Conservation (phyloP, 2,329 filamentous ascomycete genomes). For the Davidsoniella australis region DNA sequence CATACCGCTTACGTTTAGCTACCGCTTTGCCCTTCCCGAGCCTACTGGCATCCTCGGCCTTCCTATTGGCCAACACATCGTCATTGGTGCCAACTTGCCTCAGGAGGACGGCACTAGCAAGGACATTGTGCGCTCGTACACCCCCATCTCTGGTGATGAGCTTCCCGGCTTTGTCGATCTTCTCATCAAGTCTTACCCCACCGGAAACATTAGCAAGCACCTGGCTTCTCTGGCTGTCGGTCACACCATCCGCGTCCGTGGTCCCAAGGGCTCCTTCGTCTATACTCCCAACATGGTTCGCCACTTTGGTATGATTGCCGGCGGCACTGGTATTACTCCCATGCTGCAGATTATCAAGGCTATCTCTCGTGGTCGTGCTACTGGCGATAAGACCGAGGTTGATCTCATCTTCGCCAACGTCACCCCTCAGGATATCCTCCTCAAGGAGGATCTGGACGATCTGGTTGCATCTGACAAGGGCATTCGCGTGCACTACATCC, state of each 20-base stretch:
- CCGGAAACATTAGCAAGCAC: constrained; percentile 92
- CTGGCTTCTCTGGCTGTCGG: constrained; percentile 71
- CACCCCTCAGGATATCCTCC: constrained; percentile 75
- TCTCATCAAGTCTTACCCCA: constrained; percentile 93
- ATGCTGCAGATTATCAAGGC: constrained; percentile 95
- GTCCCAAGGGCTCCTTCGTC: constrained; percentile 94
- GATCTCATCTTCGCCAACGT: constrained; percentile 97
- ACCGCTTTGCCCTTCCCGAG: constrained; percentile 76
- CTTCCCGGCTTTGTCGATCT: constrained; percentile 87
- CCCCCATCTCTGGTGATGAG: constrained; percentile 77
- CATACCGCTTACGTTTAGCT: constrained; percentile 31
- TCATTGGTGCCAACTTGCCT: constrained; percentile 61
- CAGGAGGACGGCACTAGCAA: constrained; percentile 55
- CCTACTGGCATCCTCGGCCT: constrained; percentile 74
- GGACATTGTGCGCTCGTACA: constrained; percentile 83
- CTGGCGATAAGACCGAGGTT: constrained; percentile 72
- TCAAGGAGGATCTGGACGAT: constrained; percentile 78
- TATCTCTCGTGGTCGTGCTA: constrained; percentile 62
- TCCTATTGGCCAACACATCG: constrained; percentile 97
- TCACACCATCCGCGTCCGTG: constrained; percentile 74
- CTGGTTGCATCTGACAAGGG: constrained; percentile 59
- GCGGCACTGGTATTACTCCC: constrained; percentile 92
- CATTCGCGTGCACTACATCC: constrained; percentile 83
- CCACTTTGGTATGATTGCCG: constrained; percentile 94
- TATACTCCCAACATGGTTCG: constrained; percentile 95